phyloP scores from a whole-genome alignment of 2,329 filamentous ascomycete genomes.

The Geosmithia morbida region DNA sequence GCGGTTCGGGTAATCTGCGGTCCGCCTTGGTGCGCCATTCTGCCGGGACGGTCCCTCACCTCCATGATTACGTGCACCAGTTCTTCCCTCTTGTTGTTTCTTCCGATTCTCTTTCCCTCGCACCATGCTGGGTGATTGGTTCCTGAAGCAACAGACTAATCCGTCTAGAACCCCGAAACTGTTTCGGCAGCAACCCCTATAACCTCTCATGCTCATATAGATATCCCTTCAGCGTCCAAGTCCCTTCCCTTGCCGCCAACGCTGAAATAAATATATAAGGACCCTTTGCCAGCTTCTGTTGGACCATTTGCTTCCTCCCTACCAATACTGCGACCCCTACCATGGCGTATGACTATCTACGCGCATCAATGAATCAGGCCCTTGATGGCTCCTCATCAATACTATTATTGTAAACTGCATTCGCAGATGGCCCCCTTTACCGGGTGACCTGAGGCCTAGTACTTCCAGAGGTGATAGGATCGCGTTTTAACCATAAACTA shows the following conservation, averaged over 20 bases:
- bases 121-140: no score
- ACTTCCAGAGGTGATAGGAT: not conserved
- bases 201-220: not conserved
- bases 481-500: not conserved
- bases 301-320: not conserved
- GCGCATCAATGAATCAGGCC: not conserved
- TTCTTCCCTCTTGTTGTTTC: no score
- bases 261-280: not conserved
- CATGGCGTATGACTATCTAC: not conserved
- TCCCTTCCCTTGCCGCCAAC: not conserved
- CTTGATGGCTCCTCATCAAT: not conserved
- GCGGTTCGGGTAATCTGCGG: constrained; percentile 1
- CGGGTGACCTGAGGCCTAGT: not conserved
- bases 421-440: no score
- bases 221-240: not conserved
- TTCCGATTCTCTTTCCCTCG: no score
- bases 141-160: no score
- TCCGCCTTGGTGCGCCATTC: not conserved
- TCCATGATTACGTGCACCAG: not conserved
- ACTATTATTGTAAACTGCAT: not conserved
- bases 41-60: not conserved
- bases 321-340: not conserved
- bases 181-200: no score
- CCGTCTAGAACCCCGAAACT: no score
- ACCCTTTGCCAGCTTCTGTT: not conserved